Evolutionary conservation across 1,139 yeast genomes (phyloP).

Genomic region (Candida sojae): DNA sequence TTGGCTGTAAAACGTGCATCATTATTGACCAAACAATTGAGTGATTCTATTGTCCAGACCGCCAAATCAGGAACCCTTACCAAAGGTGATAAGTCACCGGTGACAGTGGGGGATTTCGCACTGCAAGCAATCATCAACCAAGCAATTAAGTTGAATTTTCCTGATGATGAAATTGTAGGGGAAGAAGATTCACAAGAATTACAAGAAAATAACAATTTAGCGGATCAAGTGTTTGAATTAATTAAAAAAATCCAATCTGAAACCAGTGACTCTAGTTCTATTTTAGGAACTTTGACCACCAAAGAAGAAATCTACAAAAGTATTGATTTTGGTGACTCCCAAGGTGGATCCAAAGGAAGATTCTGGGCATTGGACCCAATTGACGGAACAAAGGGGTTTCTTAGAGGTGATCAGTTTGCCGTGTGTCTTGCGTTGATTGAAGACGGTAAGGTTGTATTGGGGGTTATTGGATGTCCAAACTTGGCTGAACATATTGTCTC

Average conservation of each 20-base stretch:
- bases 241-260: conserved; percentile 46
- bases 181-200: conserved; percentile 85
- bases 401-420: conserved; percentile 95
- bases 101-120: conserved; percentile 94
- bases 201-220: conserved; percentile 45
- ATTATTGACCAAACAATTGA: conserved; percentile 68
- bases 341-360: conserved; percentile 78
- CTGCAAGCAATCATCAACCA: conserved; percentile 92
- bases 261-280: conserved; percentile 22
- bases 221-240: conserved; percentile 45
- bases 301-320: conserved; percentile 57
- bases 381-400: conserved; percentile 96
- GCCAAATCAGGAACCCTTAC: conserved; percentile 65
- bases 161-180: conserved; percentile 84
- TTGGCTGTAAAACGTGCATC: conserved; percentile 91
- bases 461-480: conserved; percentile 97
- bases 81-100: conserved; percentile 90
- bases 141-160: conserved; percentile 78
- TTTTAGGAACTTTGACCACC: conserved; percentile 44
- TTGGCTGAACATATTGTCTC: conserved; percentile 54
- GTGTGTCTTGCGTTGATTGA: conserved; percentile 89
- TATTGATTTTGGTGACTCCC: conserved; percentile 76
- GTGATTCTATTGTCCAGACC: conserved; percentile 63
- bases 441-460: conserved; percentile 81
- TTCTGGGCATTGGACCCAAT: conserved; percentile 98